Conservation (phyloP, 495 filamentous ascomycete genomes). For the Friedmanniomyces simplex region DNA sequence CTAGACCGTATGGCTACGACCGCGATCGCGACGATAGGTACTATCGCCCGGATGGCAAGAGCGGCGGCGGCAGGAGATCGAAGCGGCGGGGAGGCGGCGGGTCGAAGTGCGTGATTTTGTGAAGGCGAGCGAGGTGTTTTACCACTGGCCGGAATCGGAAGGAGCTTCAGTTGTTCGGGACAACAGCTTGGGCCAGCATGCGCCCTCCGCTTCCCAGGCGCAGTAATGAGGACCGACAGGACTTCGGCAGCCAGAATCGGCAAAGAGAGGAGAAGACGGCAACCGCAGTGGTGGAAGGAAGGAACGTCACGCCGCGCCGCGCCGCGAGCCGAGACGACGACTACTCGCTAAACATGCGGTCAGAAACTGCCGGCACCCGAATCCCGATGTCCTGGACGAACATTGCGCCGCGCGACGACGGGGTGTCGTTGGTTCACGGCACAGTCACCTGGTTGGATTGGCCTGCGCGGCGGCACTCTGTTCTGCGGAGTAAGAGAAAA, state of each 20-base stretch:
- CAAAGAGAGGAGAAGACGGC: too few species aligned
- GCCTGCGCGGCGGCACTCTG: too few species aligned
- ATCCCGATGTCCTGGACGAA: neutral
- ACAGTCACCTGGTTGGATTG: neutral
- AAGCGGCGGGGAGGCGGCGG: neutral
- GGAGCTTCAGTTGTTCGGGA: neutral
- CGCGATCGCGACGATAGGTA: neutral
- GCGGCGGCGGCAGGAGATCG: neutral
- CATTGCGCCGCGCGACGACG: neutral
- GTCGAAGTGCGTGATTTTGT: slow-evolving; percentile 21
- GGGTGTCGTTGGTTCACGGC: neutral
- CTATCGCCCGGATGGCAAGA: slow-evolving; percentile 2
- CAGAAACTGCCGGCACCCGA: too few species aligned
- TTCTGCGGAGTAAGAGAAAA: too few species aligned
- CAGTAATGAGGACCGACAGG: too few species aligned
- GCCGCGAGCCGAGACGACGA: too few species aligned
- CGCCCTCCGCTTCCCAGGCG: too few species aligned
- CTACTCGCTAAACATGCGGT: too few species aligned
- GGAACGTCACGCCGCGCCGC: too few species aligned
- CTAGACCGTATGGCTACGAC: neutral
- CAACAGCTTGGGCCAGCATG: neutral
- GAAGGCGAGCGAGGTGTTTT: neutral
- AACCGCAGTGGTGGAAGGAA: too few species aligned
- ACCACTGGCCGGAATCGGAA: neutral
- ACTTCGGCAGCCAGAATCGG: too few species aligned